phyloP scores from a whole-genome alignment of 78 protist species.

The Tieghemostelium lacteum region DNA sequence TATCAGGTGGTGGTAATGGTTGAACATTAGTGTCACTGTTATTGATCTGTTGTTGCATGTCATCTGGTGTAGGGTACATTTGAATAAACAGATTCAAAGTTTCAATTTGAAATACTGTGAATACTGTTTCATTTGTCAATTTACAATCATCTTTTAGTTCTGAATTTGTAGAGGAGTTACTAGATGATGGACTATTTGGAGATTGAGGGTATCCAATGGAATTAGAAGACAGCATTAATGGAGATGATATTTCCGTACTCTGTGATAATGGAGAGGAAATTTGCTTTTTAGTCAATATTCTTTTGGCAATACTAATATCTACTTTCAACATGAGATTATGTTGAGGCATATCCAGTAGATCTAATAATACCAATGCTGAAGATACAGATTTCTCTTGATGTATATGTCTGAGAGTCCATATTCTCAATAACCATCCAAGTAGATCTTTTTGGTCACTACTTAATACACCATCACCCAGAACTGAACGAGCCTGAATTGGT shows the following conservation, averaged over 20 bases:
- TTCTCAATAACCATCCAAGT: constrained; percentile 64
- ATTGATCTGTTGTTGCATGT: neutral
- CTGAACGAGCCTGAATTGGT: constrained; percentile 31
- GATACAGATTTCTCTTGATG: neutral
- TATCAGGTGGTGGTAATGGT: neutral
- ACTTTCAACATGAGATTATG: constrained; percentile 18
- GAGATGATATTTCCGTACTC: neutral
- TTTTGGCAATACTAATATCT: constrained; percentile 12
- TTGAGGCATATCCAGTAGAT: constrained; percentile 14
- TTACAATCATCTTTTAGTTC: too few relatives aligned
- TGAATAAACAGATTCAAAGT: constrained; percentile 19
- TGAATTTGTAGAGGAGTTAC: neutral
- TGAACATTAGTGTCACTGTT: too few relatives aligned
- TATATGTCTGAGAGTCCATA: neutral
- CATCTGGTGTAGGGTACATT: constrained; percentile 43
- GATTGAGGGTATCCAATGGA: neutral
- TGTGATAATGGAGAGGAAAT: neutral
- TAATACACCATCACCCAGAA: constrained; percentile 2
- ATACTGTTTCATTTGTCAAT: neutral
- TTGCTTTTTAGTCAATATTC: neutral
- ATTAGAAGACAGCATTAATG: neutral
- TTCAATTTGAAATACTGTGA: neutral
- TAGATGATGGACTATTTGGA: neutral
- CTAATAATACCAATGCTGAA: constrained; percentile 21
- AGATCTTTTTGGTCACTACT: constrained; percentile 9